Evolutionary conservation across 805 yeast genomes (phyloP).

Genomic region (Yarrowia deformans): DNA sequence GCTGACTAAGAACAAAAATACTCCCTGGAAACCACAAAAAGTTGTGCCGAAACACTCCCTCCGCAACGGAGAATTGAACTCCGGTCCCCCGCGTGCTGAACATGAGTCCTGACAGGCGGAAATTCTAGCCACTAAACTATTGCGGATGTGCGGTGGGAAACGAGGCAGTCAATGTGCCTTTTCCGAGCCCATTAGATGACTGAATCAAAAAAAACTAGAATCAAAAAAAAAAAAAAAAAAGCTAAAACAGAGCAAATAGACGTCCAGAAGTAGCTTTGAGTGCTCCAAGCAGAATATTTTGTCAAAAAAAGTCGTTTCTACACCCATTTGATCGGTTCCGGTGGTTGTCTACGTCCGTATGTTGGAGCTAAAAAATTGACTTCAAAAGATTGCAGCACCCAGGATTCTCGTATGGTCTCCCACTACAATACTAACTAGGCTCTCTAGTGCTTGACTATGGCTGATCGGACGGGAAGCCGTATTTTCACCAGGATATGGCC

Average conservation of each 20-base stretch:
- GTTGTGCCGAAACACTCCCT: background rate
- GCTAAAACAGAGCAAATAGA: background rate
- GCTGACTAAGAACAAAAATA: slow-evolving; percentile 14
- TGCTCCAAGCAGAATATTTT: too few species aligned
- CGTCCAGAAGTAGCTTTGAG: too few species aligned
- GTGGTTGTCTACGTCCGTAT: too few species aligned
- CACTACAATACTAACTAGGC: slow-evolving; percentile 39
- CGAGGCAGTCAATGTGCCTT: background rate
- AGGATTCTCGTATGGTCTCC: slow-evolving; percentile 38
- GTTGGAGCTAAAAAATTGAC: background rate
- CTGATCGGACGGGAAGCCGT: slow-evolving; percentile 39
- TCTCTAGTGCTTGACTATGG: slow-evolving; percentile 37
- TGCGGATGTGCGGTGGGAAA: slow-evolving; percentile 39
- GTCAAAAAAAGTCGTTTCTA: background rate
- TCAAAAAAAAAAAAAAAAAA: too few species aligned
- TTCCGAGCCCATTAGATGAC: background rate
- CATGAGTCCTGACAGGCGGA: slow-evolving; percentile 50
- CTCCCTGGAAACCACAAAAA: background rate
- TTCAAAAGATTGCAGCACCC: slow-evolving; percentile 32
- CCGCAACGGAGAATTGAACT: slow-evolving; percentile 37
- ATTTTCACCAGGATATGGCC: slow-evolving; percentile 38
- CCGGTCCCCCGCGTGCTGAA: slow-evolving; percentile 38
- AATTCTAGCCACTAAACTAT: slow-evolving; percentile 54
- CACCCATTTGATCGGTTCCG: too few species aligned
- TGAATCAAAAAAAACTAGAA: too few species aligned